These are phyloP conservation scores for Raphanus raphanistrum DNA, from an alignment of 345 rosid species.

Conservation along the genomic window DNA sequence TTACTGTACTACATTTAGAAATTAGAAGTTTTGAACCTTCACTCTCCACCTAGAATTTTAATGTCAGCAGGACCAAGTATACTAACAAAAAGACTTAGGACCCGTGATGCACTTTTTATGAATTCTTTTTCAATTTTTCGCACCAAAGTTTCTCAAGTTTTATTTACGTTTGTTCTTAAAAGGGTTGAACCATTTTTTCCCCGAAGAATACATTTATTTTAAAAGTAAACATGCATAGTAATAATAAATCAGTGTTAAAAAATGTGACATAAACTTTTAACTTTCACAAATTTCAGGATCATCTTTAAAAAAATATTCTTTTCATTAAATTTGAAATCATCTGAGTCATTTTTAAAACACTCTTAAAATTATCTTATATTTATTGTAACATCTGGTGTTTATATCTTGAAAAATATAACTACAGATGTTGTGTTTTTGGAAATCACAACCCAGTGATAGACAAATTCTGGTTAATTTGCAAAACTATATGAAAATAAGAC, in stretches of 20 bases:
- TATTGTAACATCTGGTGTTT: background rate
- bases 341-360: no score
- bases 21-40: background rate
- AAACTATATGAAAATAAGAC: background rate
- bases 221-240: background rate
- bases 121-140: background rate
- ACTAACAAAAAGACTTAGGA: constrained; percentile 1
- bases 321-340: no score
- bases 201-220: background rate
- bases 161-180: background rate
- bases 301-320: no score
- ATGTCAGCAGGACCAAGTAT: constrained; percentile 18
- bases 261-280: background rate
- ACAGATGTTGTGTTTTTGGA: background rate
- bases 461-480: background rate
- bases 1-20: background rate
- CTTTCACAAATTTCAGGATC: background rate
- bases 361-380: no score
- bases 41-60: background rate
- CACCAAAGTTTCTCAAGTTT: background rate
- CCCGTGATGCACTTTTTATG: constrained; percentile 27
- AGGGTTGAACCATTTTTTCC: background rate
- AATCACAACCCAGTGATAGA: background rate
- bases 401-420: background rate
- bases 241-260: background rate